Evolutionary conservation across 2,329 filamentous ascomycete species (phyloP).

Genomic region (Xylariaceae sp.): DNA sequence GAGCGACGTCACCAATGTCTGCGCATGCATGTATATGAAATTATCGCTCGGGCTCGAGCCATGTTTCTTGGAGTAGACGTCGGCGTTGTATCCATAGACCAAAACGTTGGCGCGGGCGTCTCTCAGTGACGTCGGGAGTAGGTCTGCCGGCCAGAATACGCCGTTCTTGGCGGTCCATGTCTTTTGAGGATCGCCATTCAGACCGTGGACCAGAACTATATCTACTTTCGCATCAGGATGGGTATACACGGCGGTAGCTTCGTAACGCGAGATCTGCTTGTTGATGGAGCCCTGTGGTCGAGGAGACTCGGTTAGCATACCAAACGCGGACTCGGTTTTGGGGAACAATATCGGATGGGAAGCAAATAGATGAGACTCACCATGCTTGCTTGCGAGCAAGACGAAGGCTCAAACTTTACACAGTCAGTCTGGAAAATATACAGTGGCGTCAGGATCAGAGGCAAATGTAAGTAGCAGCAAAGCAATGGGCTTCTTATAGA

Average conservation of each 20-base stretch:
- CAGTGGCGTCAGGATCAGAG: too few species aligned
- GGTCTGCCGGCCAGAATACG: slow-evolving; percentile 65
- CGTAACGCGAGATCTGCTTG: slow-evolving; percentile 49
- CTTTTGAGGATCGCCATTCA: slow-evolving; percentile 60
- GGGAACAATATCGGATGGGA: slow-evolving; percentile 5
- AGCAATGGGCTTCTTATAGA: slow-evolving; percentile 9
- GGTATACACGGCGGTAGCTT: slow-evolving; percentile 54
- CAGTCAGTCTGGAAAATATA: not conserved
- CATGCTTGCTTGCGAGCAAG: slow-evolving; percentile 17
- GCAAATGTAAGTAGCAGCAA: too few species aligned
- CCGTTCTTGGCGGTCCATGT: slow-evolving; percentile 58
- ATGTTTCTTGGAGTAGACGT: slow-evolving; percentile 47
- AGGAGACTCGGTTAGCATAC: slow-evolving; percentile 13
- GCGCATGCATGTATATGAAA: slow-evolving; percentile 66
- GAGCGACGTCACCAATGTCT: slow-evolving; percentile 60
- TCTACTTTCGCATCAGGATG: slow-evolving; percentile 57
- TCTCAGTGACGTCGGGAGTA: slow-evolving; percentile 58
- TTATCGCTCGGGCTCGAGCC: slow-evolving; percentile 58
- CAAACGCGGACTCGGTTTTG: slow-evolving; percentile 5
- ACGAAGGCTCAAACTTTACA: slow-evolving; percentile 6
- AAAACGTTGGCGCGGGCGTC: slow-evolving; percentile 58
- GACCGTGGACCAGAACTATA: slow-evolving; percentile 68
- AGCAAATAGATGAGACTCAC: slow-evolving; percentile 6
- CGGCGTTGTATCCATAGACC: slow-evolving; percentile 72
- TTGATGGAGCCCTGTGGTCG: slow-evolving; percentile 41